Base-by-base conservation (phyloP, 495 filamentous ascomycete species). In the Trichoderma parareesei region DNA sequence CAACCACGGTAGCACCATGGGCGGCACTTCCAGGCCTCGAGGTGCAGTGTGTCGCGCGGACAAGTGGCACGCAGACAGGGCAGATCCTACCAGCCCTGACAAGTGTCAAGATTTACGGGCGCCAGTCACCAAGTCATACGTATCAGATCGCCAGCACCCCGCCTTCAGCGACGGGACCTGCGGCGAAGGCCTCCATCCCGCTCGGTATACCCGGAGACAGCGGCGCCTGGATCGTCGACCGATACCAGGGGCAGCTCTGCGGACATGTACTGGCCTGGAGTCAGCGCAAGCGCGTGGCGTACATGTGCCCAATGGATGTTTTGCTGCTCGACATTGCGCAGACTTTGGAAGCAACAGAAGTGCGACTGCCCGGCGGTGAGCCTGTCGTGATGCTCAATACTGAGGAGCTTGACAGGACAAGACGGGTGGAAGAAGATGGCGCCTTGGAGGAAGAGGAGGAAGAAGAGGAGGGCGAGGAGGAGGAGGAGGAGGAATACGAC, bases 291-390 rank as follows among this genome's bases (percentile, higher is more conserved):
- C 81, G 84, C 67, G 86, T 88, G 41, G 90, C 90, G 9, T 97
- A 94, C 76, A 92, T 98, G 67, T 90, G 90, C 65, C 93, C 93
- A 3, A 98, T 98, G 93, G 90, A 98, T 63, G 82, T 97, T 6
- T 76, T 95, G 20, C 79, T 97, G 16, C 82, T 87, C 44, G 93
- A 98, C 70, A 97, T 98, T 65, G 85, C 86, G 20, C 85, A 86
- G 53, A 90, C 87, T 1, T 78, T 98, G 6, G 82, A 81, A 10
- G 88, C 86, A 0, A 66, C 67, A 3, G 77, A 76, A 33, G 77
- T 89, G 10, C 69, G 77, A 11, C 74, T 89, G 8, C 86, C 86
- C 0, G 78, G 82, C 5, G 75, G 75, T 14, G 61, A 72, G 4
- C 27, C 69, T 9, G 67, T 76, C n/a, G 64, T 72, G 3, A 60